phyloP scores from a whole-genome alignment of 2,329 filamentous ascomycete species.

The Helotiales sp. region DNA sequence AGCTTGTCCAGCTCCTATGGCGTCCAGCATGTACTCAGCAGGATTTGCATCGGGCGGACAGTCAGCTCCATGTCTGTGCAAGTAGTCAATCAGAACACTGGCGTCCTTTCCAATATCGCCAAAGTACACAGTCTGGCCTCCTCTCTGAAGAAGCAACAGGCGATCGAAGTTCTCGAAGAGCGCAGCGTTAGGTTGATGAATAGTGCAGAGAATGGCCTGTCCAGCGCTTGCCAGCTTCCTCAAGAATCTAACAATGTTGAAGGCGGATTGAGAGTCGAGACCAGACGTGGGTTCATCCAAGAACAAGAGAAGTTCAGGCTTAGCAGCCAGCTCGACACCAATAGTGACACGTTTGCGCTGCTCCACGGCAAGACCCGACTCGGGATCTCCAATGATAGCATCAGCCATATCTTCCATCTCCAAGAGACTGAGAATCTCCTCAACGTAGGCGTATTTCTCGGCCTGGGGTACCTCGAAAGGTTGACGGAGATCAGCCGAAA shows the following conservation, averaged over 20 bases:
- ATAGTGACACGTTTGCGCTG: slow-evolving; percentile 71
- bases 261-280: slow-evolving; percentile 62
- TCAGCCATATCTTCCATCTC: slow-evolving; percentile 71
- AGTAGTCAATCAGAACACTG: slow-evolving; percentile 56
- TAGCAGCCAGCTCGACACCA: slow-evolving; percentile 63
- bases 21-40: slow-evolving; percentile 62
- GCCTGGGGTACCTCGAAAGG: slow-evolving; percentile 59
- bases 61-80: slow-evolving; percentile 51
- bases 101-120: slow-evolving; percentile 70
- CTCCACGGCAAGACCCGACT: slow-evolving; percentile 66
- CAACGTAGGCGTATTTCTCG: slow-evolving; percentile 70
- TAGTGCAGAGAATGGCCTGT: slow-evolving; percentile 72
- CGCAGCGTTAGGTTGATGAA: slow-evolving; percentile 72
- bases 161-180: slow-evolving; percentile 74
- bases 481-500: slow-evolving; percentile 68
- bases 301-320: slow-evolving; percentile 63
- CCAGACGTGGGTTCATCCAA: slow-evolving; percentile 64
- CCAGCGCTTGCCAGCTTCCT: slow-evolving; percentile 64
- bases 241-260: slow-evolving; percentile 65
- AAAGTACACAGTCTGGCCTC: slow-evolving; percentile 70
- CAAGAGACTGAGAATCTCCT: slow-evolving; percentile 67
- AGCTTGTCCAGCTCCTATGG: slow-evolving; percentile 66
- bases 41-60: slow-evolving; percentile 59
- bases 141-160: slow-evolving; percentile 64
- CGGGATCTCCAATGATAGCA: slow-evolving; percentile 66